These are phyloP conservation scores for Metarhizium sp. DNA, from an alignment of 2,329 filamentous ascomycete species.

Conservation along the genomic window DNA sequence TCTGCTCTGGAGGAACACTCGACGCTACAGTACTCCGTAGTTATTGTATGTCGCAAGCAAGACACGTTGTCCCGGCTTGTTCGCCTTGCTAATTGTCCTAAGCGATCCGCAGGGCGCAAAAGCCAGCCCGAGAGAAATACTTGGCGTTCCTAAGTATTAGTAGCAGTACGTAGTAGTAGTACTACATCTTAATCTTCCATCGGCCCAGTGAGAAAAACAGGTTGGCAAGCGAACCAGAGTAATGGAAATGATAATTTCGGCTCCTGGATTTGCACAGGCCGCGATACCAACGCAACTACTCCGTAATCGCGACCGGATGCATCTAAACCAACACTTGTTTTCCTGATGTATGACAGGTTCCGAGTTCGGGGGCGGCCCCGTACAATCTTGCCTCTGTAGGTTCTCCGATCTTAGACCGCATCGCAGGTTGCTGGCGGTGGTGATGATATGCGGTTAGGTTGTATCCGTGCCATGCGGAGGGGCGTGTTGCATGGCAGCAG, in stretches of 20 bases:
- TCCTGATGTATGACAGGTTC: not conserved
- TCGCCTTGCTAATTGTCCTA: not conserved
- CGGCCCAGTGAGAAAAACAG: not conserved
- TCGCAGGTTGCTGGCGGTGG: not conserved
- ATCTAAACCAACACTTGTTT: not conserved
- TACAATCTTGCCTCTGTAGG: not conserved
- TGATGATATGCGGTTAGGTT: slow-evolving; percentile 4
- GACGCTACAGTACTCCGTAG: not conserved
- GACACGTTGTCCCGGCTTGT: not conserved
- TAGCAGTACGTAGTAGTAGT: not conserved
- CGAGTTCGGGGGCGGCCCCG: not conserved
- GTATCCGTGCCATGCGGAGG: slow-evolving; percentile 6
- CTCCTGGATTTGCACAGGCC: no score
- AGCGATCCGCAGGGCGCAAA: slow-evolving; percentile 8
- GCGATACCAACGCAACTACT: not conserved
- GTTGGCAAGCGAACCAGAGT: slow-evolving; percentile 1
- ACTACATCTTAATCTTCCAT: not conserved
- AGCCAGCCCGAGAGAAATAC: slow-evolving; percentile 6
- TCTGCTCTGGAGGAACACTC: not conserved
- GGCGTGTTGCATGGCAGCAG: slow-evolving; percentile 3
- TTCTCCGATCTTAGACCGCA: slow-evolving; percentile 5
- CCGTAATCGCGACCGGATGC: not conserved
- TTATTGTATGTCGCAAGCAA: not conserved
- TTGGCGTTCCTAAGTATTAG: not conserved
- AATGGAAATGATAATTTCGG: no score